Conservation (phyloP, 1,284 basidiomycete species). For the Testicularia cyperi region DNA sequence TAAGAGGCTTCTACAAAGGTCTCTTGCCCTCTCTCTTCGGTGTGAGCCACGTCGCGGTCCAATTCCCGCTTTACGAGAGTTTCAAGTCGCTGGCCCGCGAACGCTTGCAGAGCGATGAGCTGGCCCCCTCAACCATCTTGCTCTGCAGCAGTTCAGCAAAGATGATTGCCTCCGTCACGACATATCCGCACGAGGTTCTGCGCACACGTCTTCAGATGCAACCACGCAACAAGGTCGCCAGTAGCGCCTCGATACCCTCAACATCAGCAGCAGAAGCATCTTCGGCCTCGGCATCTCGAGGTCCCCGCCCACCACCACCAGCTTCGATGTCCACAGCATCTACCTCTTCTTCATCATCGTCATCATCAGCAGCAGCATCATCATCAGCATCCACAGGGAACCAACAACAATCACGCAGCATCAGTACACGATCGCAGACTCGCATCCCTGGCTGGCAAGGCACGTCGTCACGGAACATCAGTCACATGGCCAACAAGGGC, state of each 20-base stretch:
- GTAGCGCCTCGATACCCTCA: background rate
- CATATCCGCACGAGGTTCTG: conserved; percentile 59
- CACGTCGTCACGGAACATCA: too few species aligned
- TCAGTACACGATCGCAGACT: too few species aligned
- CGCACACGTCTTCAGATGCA: conserved; percentile 58
- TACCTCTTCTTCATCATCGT: background rate
- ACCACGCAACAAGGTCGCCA: conserved; percentile 6
- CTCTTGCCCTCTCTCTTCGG: conserved; percentile 53
- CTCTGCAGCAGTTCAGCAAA: conserved; percentile 54
- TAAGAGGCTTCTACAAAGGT: conserved; percentile 55
- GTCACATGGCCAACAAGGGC: conserved; percentile 2
- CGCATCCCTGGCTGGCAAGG: too few species aligned
- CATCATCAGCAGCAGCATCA: conserved; percentile 1
- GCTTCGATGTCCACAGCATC: background rate
- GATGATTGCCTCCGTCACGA: conserved; percentile 57
- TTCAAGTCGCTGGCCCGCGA: conserved; percentile 43
- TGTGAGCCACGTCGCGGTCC: conserved; percentile 56
- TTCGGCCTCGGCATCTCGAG: too few species aligned
- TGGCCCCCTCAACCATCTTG: conserved; percentile 40
- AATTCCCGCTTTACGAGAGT: conserved; percentile 57
- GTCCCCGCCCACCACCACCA: too few species aligned
- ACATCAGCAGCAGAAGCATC: background rate
- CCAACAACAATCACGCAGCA: conserved; percentile 4
- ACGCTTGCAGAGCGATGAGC: conserved; percentile 6
- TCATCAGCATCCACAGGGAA: background rate